Base-by-base conservation (phyloP, 176 grass and related monocot species). In the Eragrostis curvula region DNA sequence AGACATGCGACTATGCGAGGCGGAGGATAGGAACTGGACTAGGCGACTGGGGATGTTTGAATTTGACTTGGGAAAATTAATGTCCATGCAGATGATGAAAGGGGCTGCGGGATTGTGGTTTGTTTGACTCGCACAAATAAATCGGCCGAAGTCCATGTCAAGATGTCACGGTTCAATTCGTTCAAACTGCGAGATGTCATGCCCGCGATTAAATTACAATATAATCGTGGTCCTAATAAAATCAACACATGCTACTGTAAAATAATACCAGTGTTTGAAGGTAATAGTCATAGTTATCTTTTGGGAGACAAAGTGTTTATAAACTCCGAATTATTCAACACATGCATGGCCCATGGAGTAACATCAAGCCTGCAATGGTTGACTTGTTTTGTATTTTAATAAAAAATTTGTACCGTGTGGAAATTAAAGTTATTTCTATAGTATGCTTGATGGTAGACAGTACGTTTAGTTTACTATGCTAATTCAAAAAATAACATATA, bases 151-250 rank as follows among this genome's bases (percentile, higher is more conserved):
- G 50, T 59, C 50, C n/a, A n/a, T n/a, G n/a, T n/a, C n/a, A n/a
- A n/a, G 6, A 7, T 36, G 72, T 77, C 50, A 12, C 8, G 18
- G 66, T 79, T 79, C 16, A 85, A 71, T 43, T 51, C 70, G 20
- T 51, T 79, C 44, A 71, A 23, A 17, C 41, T 6, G 45, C 20
- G 5, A 16, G 1, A 5, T 55, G 56, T 30, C 23, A 59, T 5
- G 3, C 3, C 0, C 20, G 5, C 1, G 2, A 3, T 32, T 79
- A 11, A 52, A 20, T 12, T 20, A 6, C 0, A 6, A 51, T 15
- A 52, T 9, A 58, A n/a, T 17, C 55, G 71, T 17, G 45, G 46
- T 30, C 17, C 17, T 72, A 45, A 53, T 53, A 64, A 85, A 44
- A 15, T 14, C 21, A 0, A 13, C 6, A 40, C 52, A 0, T 24